Base-by-base conservation (phyloP, 495 filamentous ascomycete genomes). In the Lasiosphaeria ovina region DNA sequence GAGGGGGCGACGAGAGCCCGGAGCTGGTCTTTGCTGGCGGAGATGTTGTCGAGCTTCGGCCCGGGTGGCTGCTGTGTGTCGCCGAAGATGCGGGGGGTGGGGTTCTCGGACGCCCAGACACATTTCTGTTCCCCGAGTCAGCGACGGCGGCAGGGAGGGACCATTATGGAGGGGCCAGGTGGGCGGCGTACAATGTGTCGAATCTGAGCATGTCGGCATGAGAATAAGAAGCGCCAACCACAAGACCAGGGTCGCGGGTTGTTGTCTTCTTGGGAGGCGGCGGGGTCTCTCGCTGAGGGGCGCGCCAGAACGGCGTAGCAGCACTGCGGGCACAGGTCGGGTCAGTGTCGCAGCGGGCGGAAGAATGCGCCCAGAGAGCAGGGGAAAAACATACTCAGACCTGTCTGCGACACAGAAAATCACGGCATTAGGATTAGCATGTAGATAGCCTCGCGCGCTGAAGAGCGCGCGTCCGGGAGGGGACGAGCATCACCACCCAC, bases 141-240 rank as follows among this genome's bases (percentile, higher is more conserved):
- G 59, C 57, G 36, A 59, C 16, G 36, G 31, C 42, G 33, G 9
- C 17, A 34, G 16, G n/a, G 35, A n/a, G 11, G 36, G 9, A 38
- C 32, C 31, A 49, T 8, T 56, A 2, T 9, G 11, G 24, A 24
- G 24, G 24, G 24, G 24, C 24, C 24, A 36, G 62, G 71, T 47
- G 1, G 24, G 49, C 6, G 31, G 65, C 75, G 35, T 78, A 91
- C 88, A 91, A 62, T 32, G 83, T 82, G 71, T 92, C 92, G 62
- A 89, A 88, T 74, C 93, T 94, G 60, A 96, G 79, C 66, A 96
- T 91, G 76, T 96, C 92, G 36, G 92, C 89, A 76, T 98, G 95
- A 42, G 94, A 98, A 73, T 98, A 98, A 50, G 93, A 88, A 55
- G 94, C 94, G 57, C 94, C 94, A 48, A 97, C 87, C n/a, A 98